Conservation (phyloP, 2,329 filamentous ascomycete species). For the Arthrobotrys megalospora region DNA sequence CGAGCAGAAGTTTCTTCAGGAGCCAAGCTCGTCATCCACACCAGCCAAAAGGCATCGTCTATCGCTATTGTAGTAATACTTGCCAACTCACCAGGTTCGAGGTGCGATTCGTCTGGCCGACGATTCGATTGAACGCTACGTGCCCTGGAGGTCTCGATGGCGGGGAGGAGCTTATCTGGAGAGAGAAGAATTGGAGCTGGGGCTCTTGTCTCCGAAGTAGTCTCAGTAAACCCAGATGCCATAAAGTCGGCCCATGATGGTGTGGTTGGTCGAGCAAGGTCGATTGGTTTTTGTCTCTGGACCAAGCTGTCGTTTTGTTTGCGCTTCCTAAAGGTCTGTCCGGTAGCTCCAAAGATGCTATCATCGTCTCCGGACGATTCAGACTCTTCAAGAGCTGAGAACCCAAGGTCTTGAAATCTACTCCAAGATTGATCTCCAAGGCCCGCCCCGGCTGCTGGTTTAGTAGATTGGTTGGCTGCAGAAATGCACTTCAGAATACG, state of each 20-base stretch:
- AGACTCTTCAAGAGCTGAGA: slow-evolving; percentile 79
- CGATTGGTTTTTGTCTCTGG: slow-evolving; percentile 67
- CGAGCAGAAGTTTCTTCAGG: slow-evolving; percentile 87
- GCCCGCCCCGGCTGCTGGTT: slow-evolving; percentile 79
- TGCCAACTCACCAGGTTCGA: slow-evolving; percentile 93
- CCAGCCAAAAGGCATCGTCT: slow-evolving; percentile 99
- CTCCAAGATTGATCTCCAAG: slow-evolving; percentile 89
- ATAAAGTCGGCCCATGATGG: slow-evolving; percentile 99
- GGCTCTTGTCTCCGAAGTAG: slow-evolving; percentile 74
- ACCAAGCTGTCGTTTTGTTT: slow-evolving; percentile 24
- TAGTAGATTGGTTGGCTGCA: slow-evolving; percentile 86
- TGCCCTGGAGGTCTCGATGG: slow-evolving; percentile 80
- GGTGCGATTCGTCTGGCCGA: slow-evolving; percentile 76
- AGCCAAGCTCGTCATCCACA: slow-evolving; percentile 97
- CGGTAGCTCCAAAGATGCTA: slow-evolving; percentile 67
- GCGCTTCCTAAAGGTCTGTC: slow-evolving; percentile 75
- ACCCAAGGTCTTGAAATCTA: slow-evolving; percentile 94
- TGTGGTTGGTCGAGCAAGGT: slow-evolving; percentile 86
- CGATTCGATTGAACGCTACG: slow-evolving; percentile 89
- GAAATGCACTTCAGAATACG: slow-evolving; percentile 92
- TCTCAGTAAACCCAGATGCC: slow-evolving; percentile 89
- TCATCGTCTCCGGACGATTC: slow-evolving; percentile 70
- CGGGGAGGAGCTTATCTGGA: slow-evolving; percentile 90
- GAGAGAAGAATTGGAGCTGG: slow-evolving; percentile 83
- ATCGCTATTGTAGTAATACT: slow-evolving; percentile 89